A percentile compares a stretch with the other conserved stretches of the same genome.
Evolutionary conservation across 2,329 filamentous ascomycete species (phyloP).

Genomic region (Neofusicoccum sp.): DNA sequence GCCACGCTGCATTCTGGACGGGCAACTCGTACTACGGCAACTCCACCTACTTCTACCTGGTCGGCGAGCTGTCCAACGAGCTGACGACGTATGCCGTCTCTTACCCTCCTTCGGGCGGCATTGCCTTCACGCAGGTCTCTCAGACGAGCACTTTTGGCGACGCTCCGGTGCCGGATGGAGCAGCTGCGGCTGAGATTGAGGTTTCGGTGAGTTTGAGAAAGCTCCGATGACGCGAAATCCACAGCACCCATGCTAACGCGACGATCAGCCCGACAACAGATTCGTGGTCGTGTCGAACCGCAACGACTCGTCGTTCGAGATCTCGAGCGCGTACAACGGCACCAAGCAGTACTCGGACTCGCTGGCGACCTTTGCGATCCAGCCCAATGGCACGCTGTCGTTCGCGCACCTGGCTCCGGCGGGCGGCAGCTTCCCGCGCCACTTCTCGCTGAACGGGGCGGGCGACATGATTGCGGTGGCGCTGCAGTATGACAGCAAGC

Average conservation of each 20-base stretch:
- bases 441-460: slow-evolving; percentile 64
- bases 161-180: slow-evolving; percentile 31
- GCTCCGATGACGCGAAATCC: not conserved
- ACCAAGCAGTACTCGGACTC: slow-evolving; percentile 51
- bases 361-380: slow-evolving; percentile 61
- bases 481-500: slow-evolving; percentile 59
- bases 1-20: slow-evolving; percentile 61
- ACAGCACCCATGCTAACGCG: not conserved
- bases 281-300: slow-evolving; percentile 69
- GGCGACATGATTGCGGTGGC: slow-evolving; percentile 66
- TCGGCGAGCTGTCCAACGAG: slow-evolving; percentile 60
- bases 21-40: slow-evolving; percentile 22
- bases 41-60: slow-evolving; percentile 56
- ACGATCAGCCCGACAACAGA: slow-evolving; percentile 44
- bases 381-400: slow-evolving; percentile 55
- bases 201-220: slow-evolving; percentile 52
- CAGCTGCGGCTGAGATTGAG: slow-evolving; percentile 55
- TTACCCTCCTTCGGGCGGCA: slow-evolving; percentile 44
- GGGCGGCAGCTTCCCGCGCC: slow-evolving; percentile 64
- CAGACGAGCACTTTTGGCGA: slow-evolving; percentile 42
- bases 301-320: slow-evolving; percentile 55
- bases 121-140: slow-evolving; percentile 50
- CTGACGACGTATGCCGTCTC: slow-evolving; percentile 57
- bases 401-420: slow-evolving; percentile 60
- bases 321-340: slow-evolving; percentile 46